phyloP scores from a whole-genome alignment of 2,329 filamentous ascomycete species.

The Colletotrichum musicola region DNA sequence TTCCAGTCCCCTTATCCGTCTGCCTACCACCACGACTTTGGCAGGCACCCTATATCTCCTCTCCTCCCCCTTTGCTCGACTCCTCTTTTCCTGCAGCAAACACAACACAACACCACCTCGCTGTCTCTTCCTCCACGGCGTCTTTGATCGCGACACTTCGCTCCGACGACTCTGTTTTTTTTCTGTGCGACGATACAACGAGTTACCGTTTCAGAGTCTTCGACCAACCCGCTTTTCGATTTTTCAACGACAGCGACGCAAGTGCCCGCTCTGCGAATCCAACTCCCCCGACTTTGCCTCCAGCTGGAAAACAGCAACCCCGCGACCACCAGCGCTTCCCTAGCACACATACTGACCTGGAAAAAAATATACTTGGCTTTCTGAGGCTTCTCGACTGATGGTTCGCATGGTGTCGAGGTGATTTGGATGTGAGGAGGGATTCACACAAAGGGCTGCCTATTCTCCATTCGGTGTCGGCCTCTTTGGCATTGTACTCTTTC shows the following conservation, averaged over 20 bases:
- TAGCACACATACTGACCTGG: slow-evolving; percentile 30
- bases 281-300: not conserved
- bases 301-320: not conserved
- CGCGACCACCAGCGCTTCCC: not conserved
- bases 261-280: slow-evolving; percentile 34
- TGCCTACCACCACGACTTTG: slow-evolving; percentile 24
- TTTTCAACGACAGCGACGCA: slow-evolving; percentile 25
- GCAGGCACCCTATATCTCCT: slow-evolving; percentile 30
- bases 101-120: slow-evolving; percentile 16
- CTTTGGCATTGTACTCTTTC: slow-evolving; percentile 44
- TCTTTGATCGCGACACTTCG: slow-evolving; percentile 17
- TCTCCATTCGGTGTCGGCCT: slow-evolving; percentile 40
- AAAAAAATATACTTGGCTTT: slow-evolving; percentile 29
- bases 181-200: slow-evolving; percentile 7
- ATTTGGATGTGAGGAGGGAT: slow-evolving; percentile 41
- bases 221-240: not conserved
- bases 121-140: not conserved
- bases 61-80: slow-evolving; percentile 26
- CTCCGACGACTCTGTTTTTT: not conserved
- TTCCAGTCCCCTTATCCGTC: slow-evolving; percentile 29
- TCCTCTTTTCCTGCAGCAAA: slow-evolving; percentile 35
- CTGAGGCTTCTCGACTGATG: slow-evolving; percentile 39
- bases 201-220: not conserved
- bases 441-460: slow-evolving; percentile 41
- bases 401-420: slow-evolving; percentile 40